Conservation (phyloP, 1,284 basidiomycete species). For the Ustilago trichophora region DNA sequence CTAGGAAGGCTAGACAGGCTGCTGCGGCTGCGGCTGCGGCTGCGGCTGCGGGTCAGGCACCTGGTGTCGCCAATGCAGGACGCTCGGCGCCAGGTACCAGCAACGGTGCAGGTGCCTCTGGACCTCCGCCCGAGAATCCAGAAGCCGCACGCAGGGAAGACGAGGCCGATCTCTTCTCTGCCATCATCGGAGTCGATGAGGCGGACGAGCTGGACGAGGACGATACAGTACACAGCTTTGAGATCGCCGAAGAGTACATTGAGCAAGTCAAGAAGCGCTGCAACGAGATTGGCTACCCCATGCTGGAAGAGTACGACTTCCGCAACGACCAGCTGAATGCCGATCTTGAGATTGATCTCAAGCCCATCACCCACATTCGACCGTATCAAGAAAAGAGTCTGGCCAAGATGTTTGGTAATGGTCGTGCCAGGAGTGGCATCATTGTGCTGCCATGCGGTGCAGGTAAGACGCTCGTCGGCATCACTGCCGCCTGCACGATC, state of each 20-base stretch:
- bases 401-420: slow-evolving; percentile 66
- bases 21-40: slow-evolving; percentile 34
- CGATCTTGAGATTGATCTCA: slow-evolving; percentile 65
- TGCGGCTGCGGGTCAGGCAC: slow-evolving; percentile 25
- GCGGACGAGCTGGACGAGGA: slow-evolving; percentile 64
- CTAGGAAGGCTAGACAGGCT: slow-evolving; percentile 36
- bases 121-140: slow-evolving; percentile 22
- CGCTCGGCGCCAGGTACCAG: slow-evolving; percentile 6
- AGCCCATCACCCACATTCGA: slow-evolving; percentile 65
- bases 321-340: slow-evolving; percentile 65
- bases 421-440: slow-evolving; percentile 78
- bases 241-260: slow-evolving; percentile 63
- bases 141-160: slow-evolving; percentile 42
- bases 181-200: slow-evolving; percentile 65
- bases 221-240: slow-evolving; percentile 65
- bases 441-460: slow-evolving; percentile 98
- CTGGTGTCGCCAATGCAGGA: slow-evolving; percentile 6
- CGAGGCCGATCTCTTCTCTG: slow-evolving; percentile 64
- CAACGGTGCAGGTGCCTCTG: slow-evolving; percentile 28
- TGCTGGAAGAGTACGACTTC: slow-evolving; percentile 67
- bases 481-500: slow-evolving; percentile 98
- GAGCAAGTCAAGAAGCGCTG: slow-evolving; percentile 66
- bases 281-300: slow-evolving; percentile 64
- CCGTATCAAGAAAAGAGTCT: slow-evolving; percentile 66
- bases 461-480: slow-evolving; percentile 97